These are phyloP conservation scores for Phytopythium helicoides DNA, from an alignment of 352 stramenopile genomes.

Conservation along the genomic window DNA sequence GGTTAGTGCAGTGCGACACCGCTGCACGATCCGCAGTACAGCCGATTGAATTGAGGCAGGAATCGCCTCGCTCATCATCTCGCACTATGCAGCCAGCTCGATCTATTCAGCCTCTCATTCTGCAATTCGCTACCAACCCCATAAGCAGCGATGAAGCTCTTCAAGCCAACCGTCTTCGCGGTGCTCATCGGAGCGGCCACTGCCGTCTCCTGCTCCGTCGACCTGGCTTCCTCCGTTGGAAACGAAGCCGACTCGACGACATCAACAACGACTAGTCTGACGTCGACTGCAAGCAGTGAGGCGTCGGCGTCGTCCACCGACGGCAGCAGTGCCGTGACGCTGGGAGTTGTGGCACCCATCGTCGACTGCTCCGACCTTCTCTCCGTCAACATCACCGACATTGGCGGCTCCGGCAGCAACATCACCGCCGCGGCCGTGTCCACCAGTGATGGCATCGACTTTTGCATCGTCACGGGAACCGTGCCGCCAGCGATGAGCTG, in stretches of 20 bases:
- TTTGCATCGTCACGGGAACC: conserved; percentile 22
- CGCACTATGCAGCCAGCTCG: no score
- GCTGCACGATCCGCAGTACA: no score
- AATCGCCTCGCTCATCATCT: no score
- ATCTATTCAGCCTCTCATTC: no score
- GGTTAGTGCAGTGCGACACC: no score
- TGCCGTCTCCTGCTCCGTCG: background rate
- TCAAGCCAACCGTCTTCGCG: no score
- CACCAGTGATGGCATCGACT: conserved; percentile 14
- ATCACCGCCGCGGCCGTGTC: conserved; percentile 14
- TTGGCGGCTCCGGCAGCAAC: conserved; percentile 11
- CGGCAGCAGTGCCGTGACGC: conserved; percentile 6
- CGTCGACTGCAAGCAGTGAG: no score
- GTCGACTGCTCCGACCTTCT: conserved; percentile 16
- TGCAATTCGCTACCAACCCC: no score
- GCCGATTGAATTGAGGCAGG: no score
- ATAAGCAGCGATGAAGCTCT: no score
- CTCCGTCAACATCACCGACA: conserved; percentile 18
- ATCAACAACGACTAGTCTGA: no score
- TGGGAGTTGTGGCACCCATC: conserved; percentile 16
- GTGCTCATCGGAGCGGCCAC: background rate
- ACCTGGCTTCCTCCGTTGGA: background rate
- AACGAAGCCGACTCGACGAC: conserved; percentile 1
- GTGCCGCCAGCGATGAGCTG: conserved; percentile 21
- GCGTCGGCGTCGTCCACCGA: background rate